Conservation (phyloP, 129 eudicot genomes). For the Arctium lappa region DNA sequence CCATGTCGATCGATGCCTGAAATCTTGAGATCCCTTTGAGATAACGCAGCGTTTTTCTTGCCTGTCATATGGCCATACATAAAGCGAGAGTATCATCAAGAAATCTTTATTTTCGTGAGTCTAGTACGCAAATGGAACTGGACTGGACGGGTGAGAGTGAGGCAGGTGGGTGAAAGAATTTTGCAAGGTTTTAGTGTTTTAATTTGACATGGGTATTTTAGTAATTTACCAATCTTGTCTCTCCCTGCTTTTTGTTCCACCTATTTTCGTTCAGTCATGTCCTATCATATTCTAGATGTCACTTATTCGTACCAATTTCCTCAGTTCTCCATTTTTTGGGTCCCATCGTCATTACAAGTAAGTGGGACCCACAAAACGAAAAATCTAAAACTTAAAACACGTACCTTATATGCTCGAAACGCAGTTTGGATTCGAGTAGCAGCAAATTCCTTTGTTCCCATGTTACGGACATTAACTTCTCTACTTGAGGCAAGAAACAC, state of each 20-base stretch:
- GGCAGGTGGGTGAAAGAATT: background rate
- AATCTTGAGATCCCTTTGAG: constrained; percentile 31
- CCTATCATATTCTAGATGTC: background rate
- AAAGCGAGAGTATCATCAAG: background rate
- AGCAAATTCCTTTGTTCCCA: constrained; percentile 27
- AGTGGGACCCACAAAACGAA: background rate
- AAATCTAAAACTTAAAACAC: background rate
- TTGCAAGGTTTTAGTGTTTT: background rate
- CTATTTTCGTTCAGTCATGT: background rate
- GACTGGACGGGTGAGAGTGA: background rate
- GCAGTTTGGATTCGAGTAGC: constrained; percentile 49
- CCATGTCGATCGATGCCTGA: constrained; percentile 21
- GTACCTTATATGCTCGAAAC: constrained; percentile 47
- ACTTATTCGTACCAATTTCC: background rate
- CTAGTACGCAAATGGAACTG: background rate
- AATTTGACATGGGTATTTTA: background rate
- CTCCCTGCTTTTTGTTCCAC: background rate
- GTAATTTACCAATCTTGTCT: background rate
- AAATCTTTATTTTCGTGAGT: background rate
- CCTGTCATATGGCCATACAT: constrained; percentile 29
- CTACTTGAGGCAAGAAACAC: constrained; percentile 5
- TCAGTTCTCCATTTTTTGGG: background rate
- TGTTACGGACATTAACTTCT: background rate
- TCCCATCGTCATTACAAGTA: background rate
- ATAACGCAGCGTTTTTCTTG: constrained; percentile 38